Conservation (phyloP, 2,329 filamentous ascomycete genomes). For the Cercospora canescens region DNA sequence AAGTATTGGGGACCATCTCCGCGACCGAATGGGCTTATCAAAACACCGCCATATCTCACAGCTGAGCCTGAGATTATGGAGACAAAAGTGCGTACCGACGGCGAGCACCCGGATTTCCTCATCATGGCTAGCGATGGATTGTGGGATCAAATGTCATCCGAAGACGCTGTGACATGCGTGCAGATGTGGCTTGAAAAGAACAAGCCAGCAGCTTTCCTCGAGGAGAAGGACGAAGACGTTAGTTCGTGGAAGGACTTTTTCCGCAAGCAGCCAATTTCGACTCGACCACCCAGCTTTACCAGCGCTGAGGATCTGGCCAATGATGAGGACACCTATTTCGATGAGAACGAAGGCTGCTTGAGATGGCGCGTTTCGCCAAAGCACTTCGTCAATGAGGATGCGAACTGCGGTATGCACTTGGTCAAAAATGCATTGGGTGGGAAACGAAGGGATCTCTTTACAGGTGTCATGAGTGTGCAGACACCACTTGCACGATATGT, state of each 20-base stretch:
- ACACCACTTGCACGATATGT: conserved; percentile 39
- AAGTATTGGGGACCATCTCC: conserved; percentile 54
- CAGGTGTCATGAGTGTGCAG: conserved; percentile 40
- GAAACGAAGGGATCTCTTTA: conserved; percentile 42
- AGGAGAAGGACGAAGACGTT: conserved; percentile 7
- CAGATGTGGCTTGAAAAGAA: conserved; percentile 57
- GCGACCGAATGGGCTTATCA: conserved; percentile 42
- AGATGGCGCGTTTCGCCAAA: conserved; percentile 45
- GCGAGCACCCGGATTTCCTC: conserved; percentile 55
- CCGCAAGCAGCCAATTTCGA: not conserved
- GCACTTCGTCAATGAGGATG: conserved; percentile 51
- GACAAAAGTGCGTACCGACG: conserved; percentile 48
- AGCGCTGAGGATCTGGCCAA: conserved; percentile 12
- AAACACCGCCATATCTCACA: conserved; percentile 67
- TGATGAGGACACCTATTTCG: conserved; percentile 39
- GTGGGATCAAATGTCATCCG: conserved; percentile 46
- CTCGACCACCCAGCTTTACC: conserved; percentile 14
- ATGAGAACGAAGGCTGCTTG: conserved; percentile 39
- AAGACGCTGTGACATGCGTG: conserved; percentile 40
- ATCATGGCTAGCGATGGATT: conserved; percentile 68
- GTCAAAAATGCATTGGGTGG: conserved; percentile 56
- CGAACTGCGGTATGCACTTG: conserved; percentile 55
- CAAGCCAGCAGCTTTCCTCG: conserved; percentile 29
- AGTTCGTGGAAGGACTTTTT: conserved; percentile 11
- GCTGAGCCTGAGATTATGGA: conserved; percentile 66